Evolutionary conservation across 75 land plant genomes (phyloP).

Genomic region (Azolla pinnata): DNA sequence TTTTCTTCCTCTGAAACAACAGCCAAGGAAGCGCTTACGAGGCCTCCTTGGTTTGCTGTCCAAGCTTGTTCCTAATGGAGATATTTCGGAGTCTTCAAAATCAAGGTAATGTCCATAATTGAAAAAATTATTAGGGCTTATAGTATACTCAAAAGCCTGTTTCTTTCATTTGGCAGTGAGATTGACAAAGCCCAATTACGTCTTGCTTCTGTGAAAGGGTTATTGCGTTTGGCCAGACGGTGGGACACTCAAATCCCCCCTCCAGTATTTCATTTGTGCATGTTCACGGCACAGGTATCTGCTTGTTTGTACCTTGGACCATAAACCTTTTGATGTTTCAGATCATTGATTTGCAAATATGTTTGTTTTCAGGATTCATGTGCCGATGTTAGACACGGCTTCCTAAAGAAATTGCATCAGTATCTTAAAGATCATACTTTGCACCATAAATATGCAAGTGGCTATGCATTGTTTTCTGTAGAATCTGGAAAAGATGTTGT

Average conservation of each 20-base stretch:
- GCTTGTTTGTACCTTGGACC: not conserved
- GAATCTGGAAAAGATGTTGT: conserved; percentile 20
- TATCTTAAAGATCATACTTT: conserved; percentile 65
- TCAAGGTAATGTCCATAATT: conserved; percentile 83
- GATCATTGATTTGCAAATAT: no score
- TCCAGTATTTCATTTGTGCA: conserved; percentile 46
- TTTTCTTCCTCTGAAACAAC: conserved; percentile 76
- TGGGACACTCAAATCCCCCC: conserved; percentile 79
- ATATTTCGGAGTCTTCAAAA: conserved; percentile 46
- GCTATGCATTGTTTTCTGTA: conserved; percentile 37
- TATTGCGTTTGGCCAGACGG: conserved; percentile 61
- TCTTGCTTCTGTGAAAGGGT: conserved; percentile 78
- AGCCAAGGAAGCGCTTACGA: conserved; percentile 60
- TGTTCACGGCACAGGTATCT: conserved; percentile 61
- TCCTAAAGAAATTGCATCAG: conserved; percentile 64
- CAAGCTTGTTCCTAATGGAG: conserved; percentile 54
- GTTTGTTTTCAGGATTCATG: conserved; percentile 33
- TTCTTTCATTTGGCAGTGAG: conserved; percentile 32
- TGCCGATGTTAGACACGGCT: conserved; percentile 54
- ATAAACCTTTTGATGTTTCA: not conserved
- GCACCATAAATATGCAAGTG: conserved; percentile 88
- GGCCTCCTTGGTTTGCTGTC: conserved; percentile 49
- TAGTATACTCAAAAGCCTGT: not conserved
- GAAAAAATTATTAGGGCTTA: not conserved
- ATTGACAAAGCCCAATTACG: conserved; percentile 81